Conservation (phyloP, 179 eudicot genomes). For the Silene vulgaris region DNA sequence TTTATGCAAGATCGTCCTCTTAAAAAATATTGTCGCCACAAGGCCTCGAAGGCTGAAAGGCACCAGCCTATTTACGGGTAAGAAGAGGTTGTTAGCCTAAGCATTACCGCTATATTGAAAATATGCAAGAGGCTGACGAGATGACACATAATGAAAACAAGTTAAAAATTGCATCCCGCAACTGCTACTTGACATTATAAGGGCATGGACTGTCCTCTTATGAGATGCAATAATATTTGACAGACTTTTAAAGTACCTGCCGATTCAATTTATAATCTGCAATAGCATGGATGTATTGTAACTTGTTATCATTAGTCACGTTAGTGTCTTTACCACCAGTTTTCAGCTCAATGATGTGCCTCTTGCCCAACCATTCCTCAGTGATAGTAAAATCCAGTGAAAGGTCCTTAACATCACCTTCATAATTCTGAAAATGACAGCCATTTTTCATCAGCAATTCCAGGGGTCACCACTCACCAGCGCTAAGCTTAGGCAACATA, state of each 20-base stretch:
- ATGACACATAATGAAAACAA: neutral
- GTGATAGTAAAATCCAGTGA: slow-evolving; percentile 84
- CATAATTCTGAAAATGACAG: slow-evolving; percentile 59
- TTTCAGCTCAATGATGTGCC: slow-evolving; percentile 70
- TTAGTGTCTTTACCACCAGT: slow-evolving; percentile 76
- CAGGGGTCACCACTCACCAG: neutral
- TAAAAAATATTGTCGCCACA: neutral
- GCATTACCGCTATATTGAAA: neutral
- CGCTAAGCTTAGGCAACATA: neutral
- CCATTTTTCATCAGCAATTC: slow-evolving; percentile 20
- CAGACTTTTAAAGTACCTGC: slow-evolving; percentile 45
- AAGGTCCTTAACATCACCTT: slow-evolving; percentile 79
- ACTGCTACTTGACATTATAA: neutral
- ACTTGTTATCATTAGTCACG: slow-evolving; percentile 86
- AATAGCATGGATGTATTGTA: slow-evolving; percentile 94
- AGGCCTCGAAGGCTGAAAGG: neutral
- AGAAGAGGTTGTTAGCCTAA: neutral
- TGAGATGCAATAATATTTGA: neutral
- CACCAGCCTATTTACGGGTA: neutral
- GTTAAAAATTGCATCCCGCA: neutral
- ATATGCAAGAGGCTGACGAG: neutral
- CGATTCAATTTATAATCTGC: slow-evolving; percentile 96
- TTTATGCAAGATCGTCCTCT: slow-evolving; percentile 8
- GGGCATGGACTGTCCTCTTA: slow-evolving; percentile 11
- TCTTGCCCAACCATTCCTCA: slow-evolving; percentile 79